Evolutionary conservation across 768 basidiomycete genomes (phyloP), one percentile per base, ranked within the genome.

Genomic region (Mycena maculata): DNA sequence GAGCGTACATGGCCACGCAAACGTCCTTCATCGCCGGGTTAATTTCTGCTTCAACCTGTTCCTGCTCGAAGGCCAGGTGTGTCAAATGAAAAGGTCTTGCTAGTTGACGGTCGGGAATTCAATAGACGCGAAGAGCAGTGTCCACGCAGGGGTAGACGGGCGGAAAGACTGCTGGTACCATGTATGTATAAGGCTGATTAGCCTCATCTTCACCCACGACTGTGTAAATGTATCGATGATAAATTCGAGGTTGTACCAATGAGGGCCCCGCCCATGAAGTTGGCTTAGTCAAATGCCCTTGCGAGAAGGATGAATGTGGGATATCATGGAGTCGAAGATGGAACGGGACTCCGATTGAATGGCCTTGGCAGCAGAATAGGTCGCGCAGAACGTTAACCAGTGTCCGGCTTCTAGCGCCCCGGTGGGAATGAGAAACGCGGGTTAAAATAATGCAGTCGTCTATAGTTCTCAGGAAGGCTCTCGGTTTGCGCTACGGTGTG

Each of bases 171-270:
- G 9, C 30, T 30, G 33, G 3, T 22, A 7, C 1, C 31, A 30
- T 50, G 20, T 4, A 11, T 33, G 7, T 8, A 7, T 36, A 30
- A 52, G 49, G 49, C 31, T 36, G 33, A 53, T 53, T 36, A 15
- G 52, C 52, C 10, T 39, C 9, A 25, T 2, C 30, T 33, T 31
- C 42, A 12, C 60, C 50, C 50, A 52, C 39, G 50, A 44, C n/a
- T 44, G 60, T 22, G 50, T 23, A 45, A 62, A 44, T 30, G 31
- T 27, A 38, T 41, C 33, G 20, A 22, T 50, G 16, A 10, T n/a
- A 50, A 44, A 31, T 42, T 16, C 30, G 48, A 39, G n/a, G 16
- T 9, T 22, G 60, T 52, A 41, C 49, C 60, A 61, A 61, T 61
- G 50, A 27, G 60, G n/a, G 41, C 48, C 8, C 13, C 33, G 25